Conservation (phyloP, 441 rosid species). For the Monsonia emarginata region DNA sequence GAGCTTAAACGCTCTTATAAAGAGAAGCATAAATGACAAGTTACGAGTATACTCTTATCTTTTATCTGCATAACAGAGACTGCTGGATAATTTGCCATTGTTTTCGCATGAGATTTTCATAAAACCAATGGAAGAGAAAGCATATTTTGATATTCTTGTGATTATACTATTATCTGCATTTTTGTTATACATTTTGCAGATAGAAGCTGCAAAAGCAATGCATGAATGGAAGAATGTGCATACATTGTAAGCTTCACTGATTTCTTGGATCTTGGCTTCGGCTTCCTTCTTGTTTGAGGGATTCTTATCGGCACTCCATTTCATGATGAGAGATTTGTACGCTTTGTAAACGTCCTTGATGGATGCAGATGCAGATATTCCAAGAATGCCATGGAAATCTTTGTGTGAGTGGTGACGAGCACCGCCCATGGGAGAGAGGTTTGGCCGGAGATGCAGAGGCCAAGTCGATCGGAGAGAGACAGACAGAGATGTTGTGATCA, state of each 20-base stretch:
- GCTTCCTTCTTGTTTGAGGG: constrained; percentile 30
- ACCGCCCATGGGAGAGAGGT: neutral
- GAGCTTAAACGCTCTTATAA: no score
- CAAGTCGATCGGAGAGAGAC: neutral
- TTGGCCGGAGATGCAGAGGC: neutral
- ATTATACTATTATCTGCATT: neutral
- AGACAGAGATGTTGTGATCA: neutral
- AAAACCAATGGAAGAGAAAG: neutral
- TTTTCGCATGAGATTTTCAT: neutral
- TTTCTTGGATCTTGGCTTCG: constrained; percentile 17
- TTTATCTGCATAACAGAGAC: no score
- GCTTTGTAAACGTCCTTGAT: constrained; percentile 37
- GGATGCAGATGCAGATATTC: constrained; percentile 20
- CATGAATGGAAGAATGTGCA: no score
- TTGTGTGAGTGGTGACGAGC: neutral
- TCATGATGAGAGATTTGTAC: constrained; percentile 46
- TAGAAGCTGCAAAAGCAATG: no score
- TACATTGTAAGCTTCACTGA: constrained; percentile 31
- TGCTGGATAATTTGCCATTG: no score
- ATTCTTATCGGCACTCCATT: constrained; percentile 31
- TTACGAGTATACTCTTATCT: no score
- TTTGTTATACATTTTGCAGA: neutral
- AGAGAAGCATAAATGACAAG: neutral
- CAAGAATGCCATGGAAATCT: constrained; percentile 22
- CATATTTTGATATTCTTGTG: neutral